These are phyloP conservation scores for Rhynchospora breviuscula DNA, from an alignment of 176 grass and related monocot species.

Conservation along the genomic window DNA sequence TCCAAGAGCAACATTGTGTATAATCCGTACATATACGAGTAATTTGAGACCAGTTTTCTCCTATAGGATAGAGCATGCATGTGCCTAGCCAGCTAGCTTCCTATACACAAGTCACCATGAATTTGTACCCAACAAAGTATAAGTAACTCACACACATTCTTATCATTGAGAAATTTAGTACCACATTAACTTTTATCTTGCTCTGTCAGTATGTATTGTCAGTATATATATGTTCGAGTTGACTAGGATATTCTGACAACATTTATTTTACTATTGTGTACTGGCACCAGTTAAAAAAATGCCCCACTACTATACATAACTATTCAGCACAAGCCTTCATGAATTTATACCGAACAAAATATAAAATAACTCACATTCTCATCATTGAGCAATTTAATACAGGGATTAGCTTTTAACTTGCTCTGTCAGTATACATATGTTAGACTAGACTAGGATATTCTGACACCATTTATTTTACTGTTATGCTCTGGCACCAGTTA, in stretches of 20 bases:
- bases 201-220: neutral
- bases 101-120: neutral
- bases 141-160: neutral
- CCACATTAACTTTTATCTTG: neutral
- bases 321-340: too few relatives aligned
- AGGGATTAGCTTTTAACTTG: neutral
- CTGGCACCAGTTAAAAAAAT: neutral
- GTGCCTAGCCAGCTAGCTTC: neutral
- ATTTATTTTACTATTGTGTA: neutral
- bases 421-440: neutral
- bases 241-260: constrained; percentile 5
- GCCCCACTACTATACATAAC: neutral
- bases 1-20: neutral
- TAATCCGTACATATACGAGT: neutral
- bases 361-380: neutral
- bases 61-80: neutral
- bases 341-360: neutral
- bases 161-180: neutral
- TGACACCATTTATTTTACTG: neutral
- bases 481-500: neutral
- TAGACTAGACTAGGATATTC: constrained; percentile 1
- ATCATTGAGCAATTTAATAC: neutral
- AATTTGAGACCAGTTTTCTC: neutral
- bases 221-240: neutral
- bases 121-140: neutral